Evolutionary conservation across 2,329 filamentous ascomycete species (phyloP), one percentile per base, ranked within the genome.

Genomic region (Fusarium luffae): DNA sequence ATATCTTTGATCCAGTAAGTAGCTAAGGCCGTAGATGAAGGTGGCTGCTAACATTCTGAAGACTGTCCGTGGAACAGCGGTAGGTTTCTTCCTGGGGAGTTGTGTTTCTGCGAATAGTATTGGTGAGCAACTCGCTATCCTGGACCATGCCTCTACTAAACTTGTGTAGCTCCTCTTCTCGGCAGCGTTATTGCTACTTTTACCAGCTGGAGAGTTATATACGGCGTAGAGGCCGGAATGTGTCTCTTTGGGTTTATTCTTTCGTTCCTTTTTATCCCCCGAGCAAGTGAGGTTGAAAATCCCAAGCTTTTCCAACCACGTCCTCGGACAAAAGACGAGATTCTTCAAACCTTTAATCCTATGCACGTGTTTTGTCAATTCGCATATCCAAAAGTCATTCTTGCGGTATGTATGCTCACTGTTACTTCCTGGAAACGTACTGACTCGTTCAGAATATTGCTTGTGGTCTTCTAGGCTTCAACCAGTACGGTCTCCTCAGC

Each of bases 401-500:
- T 77, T 0, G 66, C 74, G 1, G 74, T 75, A 59, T 1, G 73
- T 66, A 10, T 23, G 0, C 5, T 4, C 3, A 2, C 1, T 1
- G 3, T 7, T 4, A 6, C 14, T 12, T 11, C 9, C 9, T 1
- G 18, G 4, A 5, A 11, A 1, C 3, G 2, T 4, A 5, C 40
- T 44, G 0, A 73, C 19, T 25, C 3, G 0, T 7, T 1, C 14
- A 75, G 73, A 75, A 76, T n/a, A 40, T 76, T 8, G 60, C 72
- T 4, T 76, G 75, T 12, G 75, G 75, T 27, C 43, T 75, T 16
- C 37, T 73, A 14, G 65, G 63, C 2, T 76, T 74, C 49, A 76
- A 75, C 48, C 77, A 78, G 37, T 90, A 90, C 74, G 83, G 82
- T 3, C 80, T 90, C 0, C 81, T 90, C 4, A 89, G 88, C 0